Base-by-base conservation (phyloP, 345 rosid genomes). In the Ceriops tagal region DNA sequence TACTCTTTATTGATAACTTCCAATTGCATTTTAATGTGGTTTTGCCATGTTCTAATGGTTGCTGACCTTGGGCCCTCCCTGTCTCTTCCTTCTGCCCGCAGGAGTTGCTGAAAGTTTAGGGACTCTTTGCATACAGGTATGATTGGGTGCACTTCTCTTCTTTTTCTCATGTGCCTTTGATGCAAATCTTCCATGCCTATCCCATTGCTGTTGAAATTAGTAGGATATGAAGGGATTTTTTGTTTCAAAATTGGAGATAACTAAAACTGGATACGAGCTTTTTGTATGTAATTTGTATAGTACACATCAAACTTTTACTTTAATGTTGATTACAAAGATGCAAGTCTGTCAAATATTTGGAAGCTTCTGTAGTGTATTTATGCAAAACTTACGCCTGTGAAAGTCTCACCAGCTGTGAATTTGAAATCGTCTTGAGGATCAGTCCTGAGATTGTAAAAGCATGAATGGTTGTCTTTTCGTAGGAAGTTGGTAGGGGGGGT, bases 81-180 rank as follows among this genome's bases (percentile, higher is more conserved):
- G 10, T 55, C n/a, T 55, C 16, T 26, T 21, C 65, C 43, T 58
- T 61, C 51, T 26, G 75, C 34, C 80, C 65, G 64, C 86, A 82
- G 89, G 86, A 85, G 67, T 73, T 81, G 83, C 70, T 82, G 70
- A 79, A 66, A 62, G 85, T 85, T 65, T 85, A 72, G 71, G 46
- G 62, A 28, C 19, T 20, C 56, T 53, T 62, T 52, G 53, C n/a
- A 53, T 55, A 46, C 22, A 55, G n/a, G 62, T 61, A 70, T 65
- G 58, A 65, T 60, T 61, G 35, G 30, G 26, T 58, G 81, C 64
- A 66, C 61, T 53, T 66, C 62, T 51, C 55, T 72, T 46, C 11
- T 39, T 28, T 62, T 59, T 37, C 24, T 32, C 53, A 24, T 51
- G 24, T 69, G 28, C 39, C 47, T 82, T 53, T 62, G 69, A 58